Base-by-base conservation (phyloP, 306 rosid genomes). In the Benincasa hispida region DNA sequence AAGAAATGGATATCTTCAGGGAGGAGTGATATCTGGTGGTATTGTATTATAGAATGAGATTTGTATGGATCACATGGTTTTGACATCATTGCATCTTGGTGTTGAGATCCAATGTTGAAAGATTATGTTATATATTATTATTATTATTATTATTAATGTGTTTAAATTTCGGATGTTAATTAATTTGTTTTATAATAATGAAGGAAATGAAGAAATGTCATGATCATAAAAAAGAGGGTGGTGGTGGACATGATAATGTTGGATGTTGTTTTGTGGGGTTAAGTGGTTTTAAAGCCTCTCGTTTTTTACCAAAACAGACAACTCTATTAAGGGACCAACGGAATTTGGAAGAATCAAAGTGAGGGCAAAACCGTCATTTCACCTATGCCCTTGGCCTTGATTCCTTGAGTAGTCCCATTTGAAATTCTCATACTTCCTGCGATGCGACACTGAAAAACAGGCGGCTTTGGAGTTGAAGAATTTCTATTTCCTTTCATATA, bases 211-310 rank as follows among this genome's bases (percentile, higher is more conserved):
- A 70, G 41, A 70, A 70, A 47, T 17, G 76, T 72, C 59, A 27
- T 72, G 11, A 48, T 72, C 76, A 47, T 13, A 72, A 72, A 72
- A 70, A 72, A 50, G 34, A 72, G 58, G 34, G 34, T 47, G 58
- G 76, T 72, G 76, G 41, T 47, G 76, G 15, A 27, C 76, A 72
- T 72, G 76, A 72, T 69, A 69, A 69, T 66, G 53, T 15, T 69
- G 51, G 56, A 14, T 69, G 54, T 48, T 24, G 18, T 45, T 69
- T 72, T 72, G 76, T 72, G 76, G 59, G 76, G 59, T 25, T 72
- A 27, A 19, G 73, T n/a, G 51, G 7, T 24, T 19, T n/a, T 6
- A 12, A 45, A 18, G 41, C 76, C 76, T 48, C 12, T 45, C 76
- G 18, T 45, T 45, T 5, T 47, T 72, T 59, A 72, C 76, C 76